Base-by-base conservation (phyloP, 768 basidiomycete species). In the Nidularia pulvinata region DNA sequence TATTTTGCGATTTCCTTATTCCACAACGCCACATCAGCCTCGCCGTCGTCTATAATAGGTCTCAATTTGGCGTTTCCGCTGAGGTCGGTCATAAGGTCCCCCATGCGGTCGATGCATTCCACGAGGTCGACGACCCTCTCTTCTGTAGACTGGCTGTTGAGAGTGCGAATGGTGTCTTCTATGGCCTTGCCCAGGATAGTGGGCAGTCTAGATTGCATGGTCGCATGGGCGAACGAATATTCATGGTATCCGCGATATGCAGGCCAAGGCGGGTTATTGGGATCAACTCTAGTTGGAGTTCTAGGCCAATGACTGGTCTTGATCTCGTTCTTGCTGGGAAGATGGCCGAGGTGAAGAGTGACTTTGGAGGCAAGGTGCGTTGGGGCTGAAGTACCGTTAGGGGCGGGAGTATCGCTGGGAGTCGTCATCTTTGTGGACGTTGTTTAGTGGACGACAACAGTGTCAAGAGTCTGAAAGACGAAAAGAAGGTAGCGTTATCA, bases 181-280 rank as follows among this genome's bases (percentile, higher is more conserved):
- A 97, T 95, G 10, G 91, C 95, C 73, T 97, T 98, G 58, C 93
- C 93, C 47, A 97, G 78, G 58, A 98, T 98, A 39, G 95, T 96
- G 2, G 95, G 95, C 25, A 97, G 83, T 46, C 95, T 88, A n/a
- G 89, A 86, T 56, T 93, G 91, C 95, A 97, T 97, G 3, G 95
- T 96, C 33, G 93, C 95, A 71, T 95, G 84, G 37, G 88, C 88
- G 63, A 92, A 92, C 0, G 87, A 91, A 65, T 86, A 91, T 61
- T 91, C 86, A 66, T 87, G 83, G 65, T 91, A 90, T 4, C 89
- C 88, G 43, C 90, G 85, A 69, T 83, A 91, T 0, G 89, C 89
- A 35, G 90, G 89, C 81, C 81, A 91, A 14, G 89, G 89, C 7
- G 89, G 89, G 72, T 91, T 90, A 67, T 91, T 91, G 33, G 89